Conservation (phyloP, 2,329 filamentous ascomycete species). For the Fusarium sp. region DNA sequence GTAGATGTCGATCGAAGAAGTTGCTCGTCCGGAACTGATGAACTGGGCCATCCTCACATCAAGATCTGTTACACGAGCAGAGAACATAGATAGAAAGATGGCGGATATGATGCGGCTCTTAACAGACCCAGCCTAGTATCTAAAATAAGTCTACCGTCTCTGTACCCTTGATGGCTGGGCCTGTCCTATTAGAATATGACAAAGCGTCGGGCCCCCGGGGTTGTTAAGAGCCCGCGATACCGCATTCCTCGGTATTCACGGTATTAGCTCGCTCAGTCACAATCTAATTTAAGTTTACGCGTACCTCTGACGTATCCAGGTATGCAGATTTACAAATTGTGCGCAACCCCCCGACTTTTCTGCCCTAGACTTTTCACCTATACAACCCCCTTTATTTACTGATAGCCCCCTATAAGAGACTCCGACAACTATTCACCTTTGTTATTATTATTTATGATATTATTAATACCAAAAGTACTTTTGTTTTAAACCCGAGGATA, state of each 20-base stretch:
- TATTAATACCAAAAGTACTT: not conserved
- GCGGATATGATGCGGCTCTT: not conserved
- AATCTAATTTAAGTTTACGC: not conserved
- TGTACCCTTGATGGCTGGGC: not conserved
- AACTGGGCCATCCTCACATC: not conserved
- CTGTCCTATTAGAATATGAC: not conserved
- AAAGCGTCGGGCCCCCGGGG: not conserved
- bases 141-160: not conserved
- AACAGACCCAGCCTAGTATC: not conserved
- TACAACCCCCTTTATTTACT: not conserved
- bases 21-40: not conserved
- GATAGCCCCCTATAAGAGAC: not conserved
- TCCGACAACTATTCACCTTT: not conserved
- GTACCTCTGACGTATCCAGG: not conserved
- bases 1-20: not conserved
- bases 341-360: not conserved
- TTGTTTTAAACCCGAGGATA: not conserved
- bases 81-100: not conserved
- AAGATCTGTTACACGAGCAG: not conserved
- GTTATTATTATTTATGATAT: not conserved
- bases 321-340: not conserved
- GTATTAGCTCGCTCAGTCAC: not conserved
- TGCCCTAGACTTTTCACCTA: not conserved
- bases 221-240: not conserved
- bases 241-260: not conserved